phyloP scores from a whole-genome alignment of 495 filamentous ascomycete species.

The Wilcoxina mikolae region DNA sequence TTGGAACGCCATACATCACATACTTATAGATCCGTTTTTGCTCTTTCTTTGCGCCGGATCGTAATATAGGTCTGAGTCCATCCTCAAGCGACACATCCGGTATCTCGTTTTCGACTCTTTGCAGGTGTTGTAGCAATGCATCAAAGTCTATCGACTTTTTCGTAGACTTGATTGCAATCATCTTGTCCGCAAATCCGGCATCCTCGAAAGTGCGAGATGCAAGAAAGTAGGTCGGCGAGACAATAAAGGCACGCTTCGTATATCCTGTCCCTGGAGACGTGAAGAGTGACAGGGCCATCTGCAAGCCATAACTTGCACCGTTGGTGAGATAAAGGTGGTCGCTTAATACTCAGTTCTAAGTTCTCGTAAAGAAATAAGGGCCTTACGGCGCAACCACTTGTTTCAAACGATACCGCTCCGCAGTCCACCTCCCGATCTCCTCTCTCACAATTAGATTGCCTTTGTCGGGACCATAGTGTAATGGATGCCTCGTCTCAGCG shows the following conservation, averaged over 20 bases:
- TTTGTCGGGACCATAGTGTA: constrained; percentile 65
- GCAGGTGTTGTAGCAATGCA: constrained; percentile 7
- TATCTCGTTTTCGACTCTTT: constrained; percentile 7
- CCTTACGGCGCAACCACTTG: constrained; percentile 15
- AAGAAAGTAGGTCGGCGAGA: constrained; percentile 66
- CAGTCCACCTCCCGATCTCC: constrained; percentile 56
- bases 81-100: constrained; percentile 15
- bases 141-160: constrained; percentile 14
- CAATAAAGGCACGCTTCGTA: constrained; percentile 63
- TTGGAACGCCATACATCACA: constrained; percentile 70
- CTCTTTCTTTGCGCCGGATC: constrained; percentile 30
- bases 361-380: constrained; percentile 23
- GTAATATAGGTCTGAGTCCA: constrained; percentile 26
- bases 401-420: constrained; percentile 37
- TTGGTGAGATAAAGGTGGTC: constrained; percentile 66
- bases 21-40: constrained; percentile 51
- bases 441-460: constrained; percentile 53
- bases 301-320: constrained; percentile 62
- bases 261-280: constrained; percentile 52
- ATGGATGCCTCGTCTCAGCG: constrained; percentile 17
- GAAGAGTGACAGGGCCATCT: constrained; percentile 54
- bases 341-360: constrained; percentile 10
- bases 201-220: constrained; percentile 60
- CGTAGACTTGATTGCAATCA: constrained; percentile 15
- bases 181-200: constrained; percentile 18